Conservation (phyloP, 2,329 filamentous ascomycete species). For the Aspergillus viridinutans region DNA sequence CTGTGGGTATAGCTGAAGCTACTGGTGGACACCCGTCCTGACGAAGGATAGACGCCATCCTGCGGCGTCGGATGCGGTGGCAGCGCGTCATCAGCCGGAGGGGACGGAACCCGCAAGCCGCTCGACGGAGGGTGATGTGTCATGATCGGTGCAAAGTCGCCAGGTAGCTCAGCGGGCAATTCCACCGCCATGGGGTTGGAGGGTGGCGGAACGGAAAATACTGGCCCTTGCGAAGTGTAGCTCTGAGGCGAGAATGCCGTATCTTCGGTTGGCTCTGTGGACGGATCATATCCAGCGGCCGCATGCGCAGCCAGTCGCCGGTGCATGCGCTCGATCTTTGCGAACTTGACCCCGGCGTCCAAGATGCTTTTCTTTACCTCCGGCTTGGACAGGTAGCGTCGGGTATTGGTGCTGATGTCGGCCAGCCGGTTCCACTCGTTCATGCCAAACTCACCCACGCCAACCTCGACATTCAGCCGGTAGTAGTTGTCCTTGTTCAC, state of each 20-base stretch:
- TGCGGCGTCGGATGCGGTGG: constrained; percentile 27
- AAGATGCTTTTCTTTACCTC: constrained; percentile 74
- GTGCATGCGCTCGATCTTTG: constrained; percentile 76
- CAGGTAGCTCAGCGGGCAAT: constrained; percentile 52
- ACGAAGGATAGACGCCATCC: constrained; percentile 20
- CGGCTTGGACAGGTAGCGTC: constrained; percentile 70
- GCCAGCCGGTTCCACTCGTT: constrained; percentile 95
- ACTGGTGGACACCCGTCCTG: constrained; percentile 24
- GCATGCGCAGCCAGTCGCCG: constrained; percentile 56
- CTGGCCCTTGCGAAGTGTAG: constrained; percentile 18
- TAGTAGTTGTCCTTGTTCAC: constrained; percentile 91
- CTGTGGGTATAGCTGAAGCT: constrained; percentile 30
- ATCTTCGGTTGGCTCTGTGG: constrained; percentile 29
- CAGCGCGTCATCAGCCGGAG: constrained; percentile 27
- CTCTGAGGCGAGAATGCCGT: constrained; percentile 12
- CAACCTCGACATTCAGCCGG: constrained; percentile 92
- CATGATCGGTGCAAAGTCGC: constrained; percentile 30
- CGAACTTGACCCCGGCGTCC: constrained; percentile 72
- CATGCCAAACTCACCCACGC: constrained; percentile 96
- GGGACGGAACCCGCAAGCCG: constrained; percentile 17
- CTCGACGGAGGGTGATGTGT: constrained; percentile 13
- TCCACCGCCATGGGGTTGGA: constrained; percentile 52
- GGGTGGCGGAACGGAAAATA: constrained; percentile 33
- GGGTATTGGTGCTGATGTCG: constrained; percentile 89
- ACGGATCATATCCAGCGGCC: constrained; percentile 29